These are phyloP conservation scores for Pleurotus sapidus DNA, from an alignment of 768 basidiomycete genomes.

Conservation along the genomic window DNA sequence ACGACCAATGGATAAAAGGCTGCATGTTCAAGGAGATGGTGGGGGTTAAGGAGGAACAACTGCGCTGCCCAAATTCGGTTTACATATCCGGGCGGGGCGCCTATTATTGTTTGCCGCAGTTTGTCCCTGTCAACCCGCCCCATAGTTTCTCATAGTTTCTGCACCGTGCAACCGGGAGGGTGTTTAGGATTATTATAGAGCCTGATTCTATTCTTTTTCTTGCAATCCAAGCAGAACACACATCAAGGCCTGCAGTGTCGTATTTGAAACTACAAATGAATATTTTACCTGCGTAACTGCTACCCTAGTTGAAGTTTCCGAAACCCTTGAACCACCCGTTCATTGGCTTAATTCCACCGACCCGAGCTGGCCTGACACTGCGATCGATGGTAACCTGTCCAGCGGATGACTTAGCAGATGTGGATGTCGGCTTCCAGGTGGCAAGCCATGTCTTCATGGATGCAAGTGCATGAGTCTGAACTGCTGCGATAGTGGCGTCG, in stretches of 20 bases:
- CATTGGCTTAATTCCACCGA: slow-evolving; percentile 23
- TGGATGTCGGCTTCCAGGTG: slow-evolving; percentile 20
- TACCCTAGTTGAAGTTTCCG: slow-evolving; percentile 11
- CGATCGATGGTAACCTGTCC: slow-evolving; percentile 13
- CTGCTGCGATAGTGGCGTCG: slow-evolving; percentile 49
- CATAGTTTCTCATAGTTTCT: too few species aligned
- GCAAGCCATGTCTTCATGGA: slow-evolving; percentile 58
- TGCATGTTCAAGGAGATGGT: slow-evolving; percentile 38
- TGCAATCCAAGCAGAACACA: too few species aligned
- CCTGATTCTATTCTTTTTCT: too few species aligned
- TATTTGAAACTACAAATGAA: too few species aligned
- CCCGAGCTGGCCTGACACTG: neutral
- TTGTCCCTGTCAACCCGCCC: neutral
- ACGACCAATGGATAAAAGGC: slow-evolving; percentile 36
- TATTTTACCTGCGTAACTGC: neutral
- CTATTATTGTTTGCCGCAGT: neutral
- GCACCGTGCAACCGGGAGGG: too few species aligned
- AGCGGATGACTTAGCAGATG: slow-evolving; percentile 8
- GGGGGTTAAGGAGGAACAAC: slow-evolving; percentile 5
- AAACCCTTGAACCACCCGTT: slow-evolving; percentile 31
- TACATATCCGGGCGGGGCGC: neutral
- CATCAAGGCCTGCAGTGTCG: too few species aligned
- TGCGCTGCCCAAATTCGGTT: slow-evolving; percentile 4
- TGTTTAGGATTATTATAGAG: too few species aligned
- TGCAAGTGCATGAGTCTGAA: slow-evolving; percentile 50